A percentile compares a stretch with the other conserved stretches of the same genome.
phyloP scores from a whole-genome alignment of 371 early-diverging fungal genomes.

The Mortierella sp. region DNA sequence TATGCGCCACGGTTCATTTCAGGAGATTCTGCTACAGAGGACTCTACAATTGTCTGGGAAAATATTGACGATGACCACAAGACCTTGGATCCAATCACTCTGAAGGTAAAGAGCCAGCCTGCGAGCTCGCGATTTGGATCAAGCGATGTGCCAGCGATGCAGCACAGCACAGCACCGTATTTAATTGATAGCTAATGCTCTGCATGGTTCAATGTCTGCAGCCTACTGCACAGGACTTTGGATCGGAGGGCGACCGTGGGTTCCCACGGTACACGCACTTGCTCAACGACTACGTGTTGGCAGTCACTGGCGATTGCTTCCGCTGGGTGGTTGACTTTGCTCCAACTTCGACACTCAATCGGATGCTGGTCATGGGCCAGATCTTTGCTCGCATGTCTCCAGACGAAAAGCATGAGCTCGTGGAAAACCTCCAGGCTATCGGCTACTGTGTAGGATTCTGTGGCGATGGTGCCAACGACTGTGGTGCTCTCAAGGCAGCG shows the following conservation, averaged over 20 bases:
- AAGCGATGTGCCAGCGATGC: no score
- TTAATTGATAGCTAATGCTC: no score
- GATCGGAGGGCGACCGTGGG: neutral
- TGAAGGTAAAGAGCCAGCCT: no score
- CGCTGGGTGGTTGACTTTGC: constrained; percentile 93
- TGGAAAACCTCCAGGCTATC: constrained; percentile 87
- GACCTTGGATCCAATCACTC: constrained; percentile 70
- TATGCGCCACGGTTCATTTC: constrained; percentile 67
- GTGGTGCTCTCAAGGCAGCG: constrained; percentile 98
- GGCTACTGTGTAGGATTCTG: constrained; percentile 96
- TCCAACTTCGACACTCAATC: constrained; percentile 70
- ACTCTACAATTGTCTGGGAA: constrained; percentile 78
- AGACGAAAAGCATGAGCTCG: constrained; percentile 96
- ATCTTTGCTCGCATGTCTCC: constrained; percentile 99
- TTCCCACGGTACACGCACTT: constrained; percentile 24
- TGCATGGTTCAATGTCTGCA: no score
- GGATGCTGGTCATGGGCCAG: constrained; percentile 91
- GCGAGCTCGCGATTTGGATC: no score
- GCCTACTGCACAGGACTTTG: constrained; percentile 9
- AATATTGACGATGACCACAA: constrained; percentile 69
- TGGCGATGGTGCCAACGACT: constrained; percentile 99
- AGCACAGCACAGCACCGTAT: no score
- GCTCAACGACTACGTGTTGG: constrained; percentile 74
- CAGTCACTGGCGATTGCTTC: constrained; percentile 96
- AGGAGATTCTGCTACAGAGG: constrained; percentile 64